A percentile compares a stretch with the other conserved stretches of the same genome.
Conservation (phyloP, 2,329 filamentous ascomycete species). For the Canariomyces notabilis region DNA sequence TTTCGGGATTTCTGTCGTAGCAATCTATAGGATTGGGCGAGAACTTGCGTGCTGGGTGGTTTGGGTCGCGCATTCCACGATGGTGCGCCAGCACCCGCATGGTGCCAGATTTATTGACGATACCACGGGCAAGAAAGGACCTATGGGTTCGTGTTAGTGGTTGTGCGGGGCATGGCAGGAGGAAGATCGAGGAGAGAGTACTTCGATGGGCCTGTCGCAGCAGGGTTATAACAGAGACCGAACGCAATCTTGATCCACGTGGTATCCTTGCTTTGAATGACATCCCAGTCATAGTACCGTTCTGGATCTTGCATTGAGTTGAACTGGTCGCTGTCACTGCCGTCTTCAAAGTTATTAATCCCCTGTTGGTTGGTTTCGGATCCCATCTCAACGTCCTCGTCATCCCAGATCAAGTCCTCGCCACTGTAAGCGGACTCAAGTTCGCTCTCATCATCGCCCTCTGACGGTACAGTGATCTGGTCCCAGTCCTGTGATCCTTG, state of each 20-base stretch:
- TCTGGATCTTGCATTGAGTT: not conserved
- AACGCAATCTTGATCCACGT: not conserved
- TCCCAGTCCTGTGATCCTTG: not conserved
- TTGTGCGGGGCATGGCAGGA: not conserved
- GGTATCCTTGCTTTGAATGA: not conserved
- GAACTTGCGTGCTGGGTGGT: slow-evolving; percentile 1
- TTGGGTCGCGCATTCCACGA: not conserved
- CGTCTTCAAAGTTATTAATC: not conserved
- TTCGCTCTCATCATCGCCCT: not conserved
- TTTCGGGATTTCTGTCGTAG: not conserved
- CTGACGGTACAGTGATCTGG: not conserved
- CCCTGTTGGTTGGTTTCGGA: not conserved
- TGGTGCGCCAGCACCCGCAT: not conserved
- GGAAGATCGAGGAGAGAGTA: not conserved
- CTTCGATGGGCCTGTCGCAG: not conserved
- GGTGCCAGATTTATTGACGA: not conserved
- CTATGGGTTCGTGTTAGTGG: not conserved
- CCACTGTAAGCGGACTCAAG: too few species aligned
- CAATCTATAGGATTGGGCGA: not conserved
- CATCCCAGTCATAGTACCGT: not conserved
- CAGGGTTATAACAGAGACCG: not conserved
- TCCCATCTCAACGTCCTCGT: not conserved
- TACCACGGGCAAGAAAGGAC: not conserved
- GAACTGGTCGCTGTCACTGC: not conserved
- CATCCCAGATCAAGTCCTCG: too few species aligned